These are phyloP conservation scores for Pythium aquatile DNA, from an alignment of 352 stramenopile species.

Conservation along the genomic window DNA sequence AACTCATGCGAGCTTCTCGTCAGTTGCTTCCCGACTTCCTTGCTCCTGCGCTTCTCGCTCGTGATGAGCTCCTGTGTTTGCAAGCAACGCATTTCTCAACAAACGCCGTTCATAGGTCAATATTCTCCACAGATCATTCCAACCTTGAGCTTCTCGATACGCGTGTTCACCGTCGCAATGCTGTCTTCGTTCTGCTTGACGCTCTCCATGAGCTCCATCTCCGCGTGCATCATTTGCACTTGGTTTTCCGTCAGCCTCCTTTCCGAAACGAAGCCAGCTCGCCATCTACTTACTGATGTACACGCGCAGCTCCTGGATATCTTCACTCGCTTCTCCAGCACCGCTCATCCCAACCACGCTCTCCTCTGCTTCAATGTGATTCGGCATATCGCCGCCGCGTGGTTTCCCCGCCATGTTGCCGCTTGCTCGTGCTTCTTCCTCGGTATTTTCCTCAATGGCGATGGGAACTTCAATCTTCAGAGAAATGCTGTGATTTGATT, in stretches of 20 bases:
- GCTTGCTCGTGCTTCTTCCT: neutral
- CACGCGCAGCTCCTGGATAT: conserved; percentile 64
- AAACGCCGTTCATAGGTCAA: too few relatives aligned
- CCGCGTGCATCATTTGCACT: conserved; percentile 82
- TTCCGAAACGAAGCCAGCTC: neutral
- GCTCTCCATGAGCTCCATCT: conserved; percentile 67
- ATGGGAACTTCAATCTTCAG: conserved; percentile 18
- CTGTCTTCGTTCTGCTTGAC: conserved; percentile 68
- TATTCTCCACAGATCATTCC: neutral
- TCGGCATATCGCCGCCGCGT: neutral
- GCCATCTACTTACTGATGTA: conserved; percentile 47
- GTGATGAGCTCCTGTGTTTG: conserved; percentile 37
- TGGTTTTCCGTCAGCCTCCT: neutral
- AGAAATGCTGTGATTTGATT: conserved; percentile 11
- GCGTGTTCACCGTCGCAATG: conserved; percentile 38
- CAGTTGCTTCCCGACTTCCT: conserved; percentile 31
- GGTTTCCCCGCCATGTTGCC: conserved; percentile 4
- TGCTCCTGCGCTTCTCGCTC: conserved; percentile 42
- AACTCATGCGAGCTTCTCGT: conserved; percentile 34
- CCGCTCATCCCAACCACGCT: neutral
- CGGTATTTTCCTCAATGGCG: neutral
- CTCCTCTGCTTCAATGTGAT: conserved; percentile 2
- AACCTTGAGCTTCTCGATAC: conserved; percentile 60
- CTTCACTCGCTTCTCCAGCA: conserved; percentile 23
- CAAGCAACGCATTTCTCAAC: too few relatives aligned